These are phyloP conservation scores for Fusarium sp. DNA, from an alignment of 2,329 filamentous ascomycete genomes.

Conservation along the genomic window DNA sequence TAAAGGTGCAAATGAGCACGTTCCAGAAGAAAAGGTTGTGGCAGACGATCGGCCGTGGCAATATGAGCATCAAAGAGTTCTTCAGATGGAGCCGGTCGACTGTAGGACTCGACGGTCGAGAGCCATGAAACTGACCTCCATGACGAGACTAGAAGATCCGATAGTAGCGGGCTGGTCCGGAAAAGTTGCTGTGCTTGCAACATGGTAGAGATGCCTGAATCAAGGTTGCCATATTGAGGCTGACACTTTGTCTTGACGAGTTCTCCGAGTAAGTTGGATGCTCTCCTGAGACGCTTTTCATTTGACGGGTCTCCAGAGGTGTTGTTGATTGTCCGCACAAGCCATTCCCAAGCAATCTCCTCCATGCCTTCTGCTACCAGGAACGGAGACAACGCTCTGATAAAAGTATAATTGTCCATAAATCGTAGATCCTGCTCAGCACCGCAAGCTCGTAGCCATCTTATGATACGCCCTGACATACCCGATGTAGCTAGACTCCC, in stretches of 20 bases:
- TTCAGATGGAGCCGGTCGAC: conserved; percentile 56
- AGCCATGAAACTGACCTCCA: conserved; percentile 63
- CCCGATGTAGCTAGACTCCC: conserved; percentile 53
- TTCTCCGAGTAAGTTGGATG: conserved; percentile 49
- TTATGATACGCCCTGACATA: conserved; percentile 59
- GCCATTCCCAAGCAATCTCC: conserved; percentile 63
- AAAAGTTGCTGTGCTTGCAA: conserved; percentile 58
- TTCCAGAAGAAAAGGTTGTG: conserved; percentile 53
- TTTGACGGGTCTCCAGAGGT: conserved; percentile 29
- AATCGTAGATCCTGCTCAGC: conserved; percentile 59
- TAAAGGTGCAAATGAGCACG: conserved; percentile 64
- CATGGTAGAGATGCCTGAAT: conserved; percentile 60
- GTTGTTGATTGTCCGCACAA: conserved; percentile 53
- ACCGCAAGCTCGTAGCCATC: conserved; percentile 64
- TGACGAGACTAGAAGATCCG: conserved; percentile 50
- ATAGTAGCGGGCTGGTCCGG: conserved; percentile 48
- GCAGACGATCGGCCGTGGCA: conserved; percentile 55
- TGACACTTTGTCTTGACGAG: conserved; percentile 57
- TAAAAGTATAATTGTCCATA: conserved; percentile 51
- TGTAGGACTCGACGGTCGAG: conserved; percentile 62
- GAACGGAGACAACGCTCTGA: conserved; percentile 58
- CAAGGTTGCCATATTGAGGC: conserved; percentile 54
- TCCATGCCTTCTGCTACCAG: conserved; percentile 64
- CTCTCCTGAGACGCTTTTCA: conserved; percentile 41
- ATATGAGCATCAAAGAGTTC: conserved; percentile 64